Evolutionary conservation across 352 stramenopile genomes (phyloP), one percentile per base, ranked within the genome.

Genomic region (Thalassiosira mediterranea): DNA sequence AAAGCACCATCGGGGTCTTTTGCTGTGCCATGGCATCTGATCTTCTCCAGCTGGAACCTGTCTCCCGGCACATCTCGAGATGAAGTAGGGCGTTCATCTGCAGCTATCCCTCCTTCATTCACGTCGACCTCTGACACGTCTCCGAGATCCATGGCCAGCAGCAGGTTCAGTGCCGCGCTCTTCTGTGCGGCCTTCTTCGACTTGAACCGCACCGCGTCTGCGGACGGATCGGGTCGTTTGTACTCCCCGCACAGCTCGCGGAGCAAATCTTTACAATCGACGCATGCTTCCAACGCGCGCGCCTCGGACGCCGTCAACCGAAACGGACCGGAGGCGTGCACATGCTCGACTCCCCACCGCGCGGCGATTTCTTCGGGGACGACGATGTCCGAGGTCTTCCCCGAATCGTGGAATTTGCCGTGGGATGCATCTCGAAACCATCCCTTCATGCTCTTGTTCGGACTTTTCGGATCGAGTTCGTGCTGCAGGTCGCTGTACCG

Each of bases 151-250:
- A 80, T 56, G n/a, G 51, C 44, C 42, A 72, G 21, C n/a, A 81
- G 56, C 17, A 81, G 44, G 38, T 72, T 76, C 11, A 81, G 37
- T 23, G 59, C 46, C 34, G 65, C 72, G 47, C 53, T 76, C 51
- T 75, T 81, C 61, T 64, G 64, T 13, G 72, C 64, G 11, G 40
- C 51, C 31, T 21, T 51, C 31, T 74, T 74, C 2, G 34, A 60
- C 56, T 66, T 64, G 64, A 74, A 74, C 38, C 11, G 47, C 25
- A 53, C 56, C 4, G 3, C 13, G 19, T 63, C 37, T 21, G 53
- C 11, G 29, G 29, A 4, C n/a, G 53, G n/a, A 4, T 23, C 37
- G 11, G 21, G 21, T 49, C 11, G 13, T 63, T 23, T 1, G 10
- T 58, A 76, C 26, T 64, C 25, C 11, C 72, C 72, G 25, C 40